Evolutionary conservation across 192 early-diverging fungal species (phyloP), one percentile per base, ranked within the genome.

Genomic region (Backusella australiensis): DNA sequence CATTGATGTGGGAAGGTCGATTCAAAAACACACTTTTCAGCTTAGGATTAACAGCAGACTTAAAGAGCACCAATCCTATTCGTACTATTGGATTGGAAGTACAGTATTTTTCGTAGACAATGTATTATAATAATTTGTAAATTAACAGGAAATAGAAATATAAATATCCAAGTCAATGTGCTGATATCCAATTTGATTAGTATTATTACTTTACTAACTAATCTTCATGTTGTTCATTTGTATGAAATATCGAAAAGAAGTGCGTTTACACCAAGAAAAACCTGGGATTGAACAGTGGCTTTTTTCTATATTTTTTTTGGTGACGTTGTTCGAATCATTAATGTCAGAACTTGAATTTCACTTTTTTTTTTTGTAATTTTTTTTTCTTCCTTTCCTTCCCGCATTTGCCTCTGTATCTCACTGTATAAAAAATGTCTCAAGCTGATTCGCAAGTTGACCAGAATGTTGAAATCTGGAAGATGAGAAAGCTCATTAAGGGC

Each of bases 401-500:
- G 19, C 53, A 11, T 39, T 21, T 21, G n/a, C n/a, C 23, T 26
- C 56, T 29, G 56, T 38, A 36, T 68, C 29, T 63, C 26, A 26
- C n/a, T 29, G 21, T n/a, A 38, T 11, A 23, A 59, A 72, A 74
- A 19, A 74, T 74, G 72, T 74, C 72, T 29, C 36, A 53, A 6
- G 34, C 46, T 65, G 42, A 42, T 39, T 56, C 56, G 49, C 71
- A 26, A 12, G 52, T 39, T 15, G 71, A 87, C 65, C 87, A 96
- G 80, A 96, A 98, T 82, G 91, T 98, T 69, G 93, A 96, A 88
- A 90, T 97, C 72, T 98, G 96, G 96, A 98, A 98, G 91, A 94
- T 97, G 86, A 98, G 97, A 91, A 95, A 93, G 87, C 90, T 98
- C 82, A 97, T 99, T 87, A 98, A 99, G 91, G 90, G 93, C 73